Evolutionary conservation across 352 stramenopile genomes (phyloP), one percentile per base, ranked within the genome.

Genomic region (Phytopythium vexans): DNA sequence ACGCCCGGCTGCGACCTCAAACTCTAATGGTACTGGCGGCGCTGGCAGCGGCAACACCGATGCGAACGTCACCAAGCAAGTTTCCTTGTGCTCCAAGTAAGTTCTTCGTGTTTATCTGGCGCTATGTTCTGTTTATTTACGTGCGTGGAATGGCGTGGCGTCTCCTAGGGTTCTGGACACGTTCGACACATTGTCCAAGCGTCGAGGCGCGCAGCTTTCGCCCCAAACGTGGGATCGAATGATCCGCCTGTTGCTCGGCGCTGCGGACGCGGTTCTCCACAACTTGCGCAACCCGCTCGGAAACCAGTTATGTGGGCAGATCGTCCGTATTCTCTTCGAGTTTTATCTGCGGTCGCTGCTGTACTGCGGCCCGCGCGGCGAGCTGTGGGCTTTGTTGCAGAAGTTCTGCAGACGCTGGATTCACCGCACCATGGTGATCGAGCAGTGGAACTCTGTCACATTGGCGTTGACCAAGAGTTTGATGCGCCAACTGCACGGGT

Each of bases 331-430:
- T 15, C 66, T 91, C 11, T 88, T 95, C 42, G 82, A 95, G 53
- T 54, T 92, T 6, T 93, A 85, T 60, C 42, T 92, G 46, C 74
- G 82, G 35, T 93, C 85, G 32, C 60, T 95, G 31, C 62, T 67
- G 11, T 62, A 80, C 21, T 93, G 82, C 35, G 85, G 85, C 6
- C 81, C 84, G 6, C 68, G 78, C 32, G 75, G 82, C 35, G 85
- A 95, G 31, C 62, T 85, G 6, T 95, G 82, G 82, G 79, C 75
- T 41, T 49, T 95, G 37, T 48, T 95, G 50, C 82, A 92, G 47
- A 95, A 92, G 48, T 95, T 95, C 52, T 95, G 83, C 43, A 77
- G 85, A 0, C 79, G 85, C 7, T 93, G 85, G 85, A 92, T 91
- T 46, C 85, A 95, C 46, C 81, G 85, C n/a, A 68, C 74, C 7